A percentile compares a stretch with the other conserved stretches of the same genome.
Conservation (phyloP, 768 basidiomycete species). For the Termitomyces sp. region DNA sequence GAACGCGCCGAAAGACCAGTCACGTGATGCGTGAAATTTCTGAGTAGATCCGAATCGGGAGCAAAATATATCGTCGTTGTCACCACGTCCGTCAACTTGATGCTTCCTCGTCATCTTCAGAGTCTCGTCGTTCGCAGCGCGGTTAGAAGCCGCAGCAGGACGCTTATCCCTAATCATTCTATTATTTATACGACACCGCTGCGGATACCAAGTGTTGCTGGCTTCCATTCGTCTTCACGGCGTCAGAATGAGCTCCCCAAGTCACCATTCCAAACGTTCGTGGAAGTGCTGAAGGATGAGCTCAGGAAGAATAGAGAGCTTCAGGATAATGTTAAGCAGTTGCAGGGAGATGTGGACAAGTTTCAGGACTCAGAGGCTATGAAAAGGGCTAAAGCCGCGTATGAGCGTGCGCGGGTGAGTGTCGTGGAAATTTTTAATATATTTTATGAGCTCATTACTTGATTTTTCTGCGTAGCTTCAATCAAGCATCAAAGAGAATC, state of each 20-base stretch:
- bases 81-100: conserved; percentile 13
- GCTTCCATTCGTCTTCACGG: conserved; percentile 67
- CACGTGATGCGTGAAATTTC: conserved; percentile 19
- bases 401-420: conserved; percentile 90
- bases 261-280: conserved; percentile 95
- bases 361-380: conserved; percentile 95
- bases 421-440: background rate
- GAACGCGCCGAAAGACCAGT: background rate
- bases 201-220: conserved; percentile 33
- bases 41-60: background rate
- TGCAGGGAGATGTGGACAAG: conserved; percentile 97
- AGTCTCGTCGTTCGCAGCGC: conserved; percentile 33
- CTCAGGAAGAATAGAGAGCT: conserved; percentile 90
- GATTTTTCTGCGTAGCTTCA: conserved; percentile 55
- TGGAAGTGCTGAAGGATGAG: conserved; percentile 91
- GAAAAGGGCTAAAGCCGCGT: conserved; percentile 87
- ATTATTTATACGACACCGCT: conserved; percentile 30
- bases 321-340: conserved; percentile 94
- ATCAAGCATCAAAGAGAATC: conserved; percentile 95
- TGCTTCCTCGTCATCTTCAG: conserved; percentile 45
- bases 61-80: background rate
- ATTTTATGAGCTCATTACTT: conserved; percentile 1
- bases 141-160: conserved; percentile 23
- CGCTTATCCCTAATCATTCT: conserved; percentile 17
- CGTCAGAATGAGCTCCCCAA: conserved; percentile 67